phyloP scores from a whole-genome alignment of 148 eudicot species.

The Tetragonia tetragonoides region DNA sequence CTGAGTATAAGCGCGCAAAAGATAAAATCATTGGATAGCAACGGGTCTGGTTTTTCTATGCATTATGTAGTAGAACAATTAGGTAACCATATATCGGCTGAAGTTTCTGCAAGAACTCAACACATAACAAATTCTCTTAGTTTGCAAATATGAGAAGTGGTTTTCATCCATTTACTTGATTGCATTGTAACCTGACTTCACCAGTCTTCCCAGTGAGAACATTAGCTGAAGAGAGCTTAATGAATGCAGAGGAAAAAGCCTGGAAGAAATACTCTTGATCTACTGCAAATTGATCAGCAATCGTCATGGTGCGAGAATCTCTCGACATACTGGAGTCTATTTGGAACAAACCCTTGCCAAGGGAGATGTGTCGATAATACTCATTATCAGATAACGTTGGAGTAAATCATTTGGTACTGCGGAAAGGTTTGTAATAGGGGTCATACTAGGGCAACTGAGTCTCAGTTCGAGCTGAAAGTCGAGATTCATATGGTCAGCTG shows the following conservation, averaged over 20 bases:
- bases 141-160: no score
- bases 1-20: no score
- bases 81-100: no score
- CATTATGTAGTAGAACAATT: no score
- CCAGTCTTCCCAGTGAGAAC: constrained; percentile 53
- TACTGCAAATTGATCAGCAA: constrained; percentile 31
- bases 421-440: constrained; percentile 28
- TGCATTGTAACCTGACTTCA: constrained; percentile 43
- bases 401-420: constrained; percentile 42
- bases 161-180: constrained; percentile 19
- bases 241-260: constrained; percentile 52
- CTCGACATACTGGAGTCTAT: constrained; percentile 40
- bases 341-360: constrained; percentile 42
- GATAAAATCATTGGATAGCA: no score
- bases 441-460: constrained; percentile 32
- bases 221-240: constrained; percentile 43
- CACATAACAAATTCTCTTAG: no score
- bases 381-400: constrained; percentile 42
- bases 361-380: constrained; percentile 32
- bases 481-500: constrained; percentile 23
- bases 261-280: constrained; percentile 39
- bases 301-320: constrained; percentile 35
- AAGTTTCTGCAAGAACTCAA: no score
- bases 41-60: no score
- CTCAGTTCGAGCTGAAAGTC: constrained; percentile 23